Percentiles rank a stretch among this genome's conserved stretches.
These are phyloP conservation scores for Coemansia umbellata DNA, from an alignment of 192 early-diverging fungal species.

Conservation along the genomic window DNA sequence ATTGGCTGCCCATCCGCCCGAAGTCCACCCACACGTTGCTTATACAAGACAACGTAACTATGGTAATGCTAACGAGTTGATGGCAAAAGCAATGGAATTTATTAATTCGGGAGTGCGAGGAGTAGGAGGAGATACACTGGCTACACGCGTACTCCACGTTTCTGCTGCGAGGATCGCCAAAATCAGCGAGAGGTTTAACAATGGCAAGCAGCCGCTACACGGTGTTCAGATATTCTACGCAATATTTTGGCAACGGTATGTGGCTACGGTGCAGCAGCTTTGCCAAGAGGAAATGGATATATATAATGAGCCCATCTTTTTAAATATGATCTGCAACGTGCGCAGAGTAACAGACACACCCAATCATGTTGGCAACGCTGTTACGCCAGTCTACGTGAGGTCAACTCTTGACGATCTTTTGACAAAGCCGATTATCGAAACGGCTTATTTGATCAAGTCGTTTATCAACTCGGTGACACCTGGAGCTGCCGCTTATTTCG, in stretches of 20 bases:
- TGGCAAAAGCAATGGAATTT: background rate
- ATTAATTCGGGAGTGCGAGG: conserved; percentile 2
- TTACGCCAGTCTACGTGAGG: conserved; percentile 9
- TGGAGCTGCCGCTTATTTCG: conserved; percentile 12
- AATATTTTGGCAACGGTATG: conserved; percentile 22
- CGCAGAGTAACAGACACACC: conserved; percentile 8
- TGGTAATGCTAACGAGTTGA: background rate
- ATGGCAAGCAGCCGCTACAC: background rate
- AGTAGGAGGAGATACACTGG: background rate
- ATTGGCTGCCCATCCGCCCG: background rate
- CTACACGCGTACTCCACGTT: conserved; percentile 9
- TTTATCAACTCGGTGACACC: conserved; percentile 17
- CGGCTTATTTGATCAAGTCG: conserved; percentile 12
- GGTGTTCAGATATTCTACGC: conserved; percentile 27
- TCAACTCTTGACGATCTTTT: conserved; percentile 4
- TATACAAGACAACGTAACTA: conserved; percentile 1
- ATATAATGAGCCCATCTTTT: conserved; percentile 1
- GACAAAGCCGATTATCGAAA: conserved; percentile 9
- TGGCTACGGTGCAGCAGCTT: conserved; percentile 1
- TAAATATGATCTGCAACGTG: conserved; percentile 20
- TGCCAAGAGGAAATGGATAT: background rate
- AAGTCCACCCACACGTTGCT: conserved; percentile 12
- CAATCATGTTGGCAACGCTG: conserved; percentile 29
- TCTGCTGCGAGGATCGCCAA: conserved; percentile 7
- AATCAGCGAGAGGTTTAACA: conserved; percentile 1